Evolutionary conservation across 2,329 filamentous ascomycete species (phyloP).

Genomic region (Aplosporella prunicola): DNA sequence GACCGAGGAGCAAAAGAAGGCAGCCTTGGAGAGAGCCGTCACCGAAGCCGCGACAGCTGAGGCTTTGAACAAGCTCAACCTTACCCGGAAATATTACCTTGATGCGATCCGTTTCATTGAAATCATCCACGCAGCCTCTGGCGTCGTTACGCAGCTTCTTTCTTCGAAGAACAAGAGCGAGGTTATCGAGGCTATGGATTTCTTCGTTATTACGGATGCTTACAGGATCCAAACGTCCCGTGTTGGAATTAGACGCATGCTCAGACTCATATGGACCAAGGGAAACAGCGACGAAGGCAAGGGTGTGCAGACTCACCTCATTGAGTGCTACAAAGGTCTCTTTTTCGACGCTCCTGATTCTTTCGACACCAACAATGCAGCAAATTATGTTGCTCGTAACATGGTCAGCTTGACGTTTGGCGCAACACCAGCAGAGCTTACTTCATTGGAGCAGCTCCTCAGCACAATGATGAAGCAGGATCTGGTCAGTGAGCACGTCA

Average conservation of each 20-base stretch:
- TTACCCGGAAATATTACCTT: slow-evolving; percentile 84
- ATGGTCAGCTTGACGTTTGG: slow-evolving; percentile 99
- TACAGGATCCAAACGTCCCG: slow-evolving; percentile 95
- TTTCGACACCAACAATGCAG: slow-evolving; percentile 79
- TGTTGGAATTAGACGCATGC: slow-evolving; percentile 85
- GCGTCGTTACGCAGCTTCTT: slow-evolving; percentile 73
- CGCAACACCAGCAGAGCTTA: slow-evolving; percentile 87
- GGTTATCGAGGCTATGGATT: slow-evolving; percentile 98
- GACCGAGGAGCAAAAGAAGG: slow-evolving; percentile 69
- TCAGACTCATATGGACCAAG: slow-evolving; percentile 97
- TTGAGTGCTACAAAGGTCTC: slow-evolving; percentile 90
- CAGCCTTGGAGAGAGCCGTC: slow-evolving; percentile 66
- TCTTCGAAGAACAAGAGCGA: slow-evolving; percentile 97
- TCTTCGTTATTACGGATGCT: slow-evolving; percentile 88
- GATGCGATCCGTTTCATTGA: slow-evolving; percentile 92
- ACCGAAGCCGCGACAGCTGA: slow-evolving; percentile 85
- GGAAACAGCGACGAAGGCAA: slow-evolving; percentile 99
- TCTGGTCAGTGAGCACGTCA: slow-evolving; percentile 73
- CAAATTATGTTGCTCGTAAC: slow-evolving; percentile 91
- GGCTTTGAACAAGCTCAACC: slow-evolving; percentile 74
- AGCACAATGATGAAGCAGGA: slow-evolving; percentile 97
- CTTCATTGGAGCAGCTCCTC: slow-evolving; percentile 86
- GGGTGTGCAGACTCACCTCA: slow-evolving; percentile 90
- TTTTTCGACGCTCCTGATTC: slow-evolving; percentile 93
- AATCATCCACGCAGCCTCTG: slow-evolving; percentile 73